Percentiles rank a stretch among this genome's conserved stretches.
phyloP scores from a whole-genome alignment of 768 basidiomycete species.

The Lentinula aciculospora region DNA sequence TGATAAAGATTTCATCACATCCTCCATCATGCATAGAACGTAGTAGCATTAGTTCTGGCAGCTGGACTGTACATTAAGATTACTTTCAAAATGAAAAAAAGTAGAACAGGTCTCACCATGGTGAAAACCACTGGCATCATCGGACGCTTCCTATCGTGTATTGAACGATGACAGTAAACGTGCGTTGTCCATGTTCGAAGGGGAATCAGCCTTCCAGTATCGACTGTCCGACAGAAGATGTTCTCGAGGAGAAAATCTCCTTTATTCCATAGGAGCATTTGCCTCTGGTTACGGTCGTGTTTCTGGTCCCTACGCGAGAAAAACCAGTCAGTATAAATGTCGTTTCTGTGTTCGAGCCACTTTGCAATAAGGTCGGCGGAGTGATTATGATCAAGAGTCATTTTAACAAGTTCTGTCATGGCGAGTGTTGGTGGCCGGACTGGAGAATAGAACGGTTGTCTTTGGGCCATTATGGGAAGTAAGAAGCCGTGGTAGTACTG shows the following conservation, averaged over 20 bases:
- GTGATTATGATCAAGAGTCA: conserved; percentile 69
- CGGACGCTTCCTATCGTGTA: conserved; percentile 64
- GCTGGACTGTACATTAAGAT: conserved; percentile 28
- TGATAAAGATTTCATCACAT: conserved; percentile 74
- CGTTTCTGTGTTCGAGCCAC: conserved; percentile 66
- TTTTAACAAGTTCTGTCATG: conserved; percentile 77
- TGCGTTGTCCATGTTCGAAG: conserved; percentile 79
- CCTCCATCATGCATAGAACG: conserved; percentile 77
- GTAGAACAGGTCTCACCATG: conserved; percentile 44
- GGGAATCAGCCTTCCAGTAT: conserved; percentile 72
- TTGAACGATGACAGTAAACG: conserved; percentile 72
- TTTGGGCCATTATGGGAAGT: background rate
- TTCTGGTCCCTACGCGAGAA: conserved; percentile 61
- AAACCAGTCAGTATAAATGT: conserved; percentile 77
- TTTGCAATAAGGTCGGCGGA: conserved; percentile 79
- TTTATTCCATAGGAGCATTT: conserved; percentile 52
- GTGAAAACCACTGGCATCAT: conserved; percentile 82
- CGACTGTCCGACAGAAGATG: conserved; percentile 73
- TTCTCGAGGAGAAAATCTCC: conserved; percentile 77
- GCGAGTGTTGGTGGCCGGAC: conserved; percentile 60
- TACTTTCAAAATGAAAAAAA: conserved; percentile 3
- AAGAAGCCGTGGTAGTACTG: background rate
- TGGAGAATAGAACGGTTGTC: conserved; percentile 42
- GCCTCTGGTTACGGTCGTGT: conserved; percentile 47
- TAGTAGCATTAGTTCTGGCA: conserved; percentile 75